Evolutionary conservation across 192 early-diverging fungal genomes (phyloP), one percentile per base, ranked within the genome.

Genomic region (Backusella parvicylindrica): DNA sequence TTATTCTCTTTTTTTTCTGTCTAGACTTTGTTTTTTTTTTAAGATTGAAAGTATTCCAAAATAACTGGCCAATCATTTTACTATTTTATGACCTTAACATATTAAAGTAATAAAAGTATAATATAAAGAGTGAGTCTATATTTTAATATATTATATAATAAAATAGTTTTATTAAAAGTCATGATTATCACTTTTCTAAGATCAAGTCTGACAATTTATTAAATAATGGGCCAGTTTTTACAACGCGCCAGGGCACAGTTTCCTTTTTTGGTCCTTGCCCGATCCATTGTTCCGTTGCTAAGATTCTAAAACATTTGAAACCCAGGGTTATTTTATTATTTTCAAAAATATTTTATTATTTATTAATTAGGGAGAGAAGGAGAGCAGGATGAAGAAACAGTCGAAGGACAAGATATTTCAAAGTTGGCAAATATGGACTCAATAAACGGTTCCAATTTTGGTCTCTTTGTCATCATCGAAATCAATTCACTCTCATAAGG

Each of bases 401-500:
- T 30, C 5, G 40, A 38, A 18, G 40, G 40, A 43, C 37, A 70
- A 0, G 49, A 30, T 6, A 73, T 21, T 73, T 37, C n/a, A 73
- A 76, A 76, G 21, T 70, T 77, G 9, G 70, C 36, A 65, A 77
- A 72, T 26, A 78, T 78, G 1, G 71, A 37, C 13, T 67, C 63
- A 43, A 78, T 69, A 69, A 37, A 67, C 3, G 40, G 71, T 16
- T 49, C 15, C 3, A 78, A 36, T 56, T 78, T 72, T 1, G 77
- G 77, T 41, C 64, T 32, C 43, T 78, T 72, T 40, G 37, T 12
- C 28, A 72, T 64, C 40, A 73, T 72, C 5, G 47, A 28, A 7
- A 56, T 23, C 40, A 78, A 73, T 30, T 78, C 77, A 9, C 64
- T 31, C 49, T 78, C 77, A 38, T 78, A 78, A 31, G 77, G 71